These are phyloP conservation scores for Paramecium octaurelia DNA, from an alignment of 73 alveolate species.

Conservation along the genomic window DNA sequence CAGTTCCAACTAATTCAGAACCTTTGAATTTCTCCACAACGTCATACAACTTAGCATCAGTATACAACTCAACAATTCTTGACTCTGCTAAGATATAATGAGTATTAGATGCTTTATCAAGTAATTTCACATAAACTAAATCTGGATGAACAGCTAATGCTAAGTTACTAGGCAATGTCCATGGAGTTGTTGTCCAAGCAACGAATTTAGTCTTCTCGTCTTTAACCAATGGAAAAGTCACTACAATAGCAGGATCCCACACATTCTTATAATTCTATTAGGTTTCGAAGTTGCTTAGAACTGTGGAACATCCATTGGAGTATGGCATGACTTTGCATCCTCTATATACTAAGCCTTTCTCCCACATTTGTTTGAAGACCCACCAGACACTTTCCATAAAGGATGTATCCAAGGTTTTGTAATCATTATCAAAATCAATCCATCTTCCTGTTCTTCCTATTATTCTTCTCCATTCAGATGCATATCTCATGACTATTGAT, in stretches of 20 bases:
- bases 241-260: slow-evolving; percentile 95
- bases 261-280: slow-evolving; percentile 78
- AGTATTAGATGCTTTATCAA: slow-evolving; percentile 69
- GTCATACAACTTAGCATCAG: slow-evolving; percentile 60
- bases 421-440: slow-evolving; percentile 99
- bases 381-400: slow-evolving; percentile 99
- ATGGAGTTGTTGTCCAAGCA: slow-evolving; percentile 99
- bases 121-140: slow-evolving; percentile 82
- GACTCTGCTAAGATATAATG: slow-evolving; percentile 87
- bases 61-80: slow-evolving; percentile 76
- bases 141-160: slow-evolving; percentile 95
- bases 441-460: slow-evolving; percentile 97
- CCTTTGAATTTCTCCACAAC: slow-evolving; percentile 76
- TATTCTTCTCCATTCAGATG: slow-evolving; percentile 92
- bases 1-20: slow-evolving; percentile 81
- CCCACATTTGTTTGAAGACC: slow-evolving; percentile 97
- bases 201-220: slow-evolving; percentile 87
- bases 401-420: slow-evolving; percentile 97
- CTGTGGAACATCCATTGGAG: slow-evolving; percentile 97
- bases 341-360: slow-evolving; percentile 97
- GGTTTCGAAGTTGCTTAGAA: slow-evolving; percentile 98
- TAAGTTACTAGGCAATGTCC: slow-evolving; percentile 99
- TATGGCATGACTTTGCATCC: slow-evolving; percentile 98
- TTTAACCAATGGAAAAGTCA: slow-evolving; percentile 90
- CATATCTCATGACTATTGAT: slow-evolving; percentile 91